Evolutionary conservation across 2,329 filamentous ascomycete species (phyloP), one percentile per base, ranked within the genome.

Genomic region (Stagonosporopsis cucurbitacearum): DNA sequence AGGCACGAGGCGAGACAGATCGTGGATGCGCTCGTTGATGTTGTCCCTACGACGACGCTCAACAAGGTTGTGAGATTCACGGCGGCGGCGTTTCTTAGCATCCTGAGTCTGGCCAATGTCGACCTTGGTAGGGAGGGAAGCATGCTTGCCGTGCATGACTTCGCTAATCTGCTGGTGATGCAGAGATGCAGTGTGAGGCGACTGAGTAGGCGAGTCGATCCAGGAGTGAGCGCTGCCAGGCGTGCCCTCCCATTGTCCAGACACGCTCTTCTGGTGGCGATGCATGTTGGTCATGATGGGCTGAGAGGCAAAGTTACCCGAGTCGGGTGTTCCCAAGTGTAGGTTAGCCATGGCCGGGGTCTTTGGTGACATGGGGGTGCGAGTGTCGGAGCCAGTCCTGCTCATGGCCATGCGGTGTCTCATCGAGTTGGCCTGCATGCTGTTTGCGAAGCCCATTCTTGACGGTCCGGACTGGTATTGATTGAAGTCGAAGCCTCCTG

Each of bases 11-110:
- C 92, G 91, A 70, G 94, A 96, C 7, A 99, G 84, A 71, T 99
- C 95, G 71, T 98, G 94, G 60, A 99, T 99, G 39, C 95, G 88
- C 77, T 99, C 95, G 67, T 99, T 99, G 81, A 99, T 99, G 73
- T 98, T 98, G 79, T 98, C 95, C 59, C 95, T 87, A 59, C 95
- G 89, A 47, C 95, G 88, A 53, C 95, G 91, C 79, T 99, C 95
- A 11, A 99, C 95, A 35, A 96, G 83, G 73, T 99, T 98, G 79
- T 99, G 95, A 1, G 94, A 98, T 71, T 97, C 95, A 35, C 95
- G 86, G 57, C 95, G 87, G 58, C 93, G 86, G 75, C 94, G 91
- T 66, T 92, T 86, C 84, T 98, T 98, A 69, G 93, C 92, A 74
- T 98, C 95, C 70, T 96, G 92, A 0, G 92, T 89, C 50, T 95